Evolutionary conservation across 345 rosid genomes (phyloP).

Genomic region (Citrus glauca): DNA sequence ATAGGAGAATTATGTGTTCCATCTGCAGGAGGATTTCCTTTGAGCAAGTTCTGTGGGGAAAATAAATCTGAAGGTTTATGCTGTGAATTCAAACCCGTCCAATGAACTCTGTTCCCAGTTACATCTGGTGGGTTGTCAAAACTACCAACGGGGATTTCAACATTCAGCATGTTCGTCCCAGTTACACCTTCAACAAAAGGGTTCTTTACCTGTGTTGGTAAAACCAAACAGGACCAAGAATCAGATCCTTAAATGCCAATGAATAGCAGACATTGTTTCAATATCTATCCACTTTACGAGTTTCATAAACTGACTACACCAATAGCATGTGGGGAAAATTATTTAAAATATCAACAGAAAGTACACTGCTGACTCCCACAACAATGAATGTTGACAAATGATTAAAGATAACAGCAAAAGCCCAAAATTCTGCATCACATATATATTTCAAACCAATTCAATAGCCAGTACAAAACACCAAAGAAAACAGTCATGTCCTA

Average conservation of each 20-base stretch:
- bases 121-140: constrained; percentile 7
- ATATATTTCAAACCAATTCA: neutral
- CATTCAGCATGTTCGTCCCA: constrained; percentile 11
- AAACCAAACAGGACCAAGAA: neutral
- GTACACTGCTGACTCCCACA: neutral
- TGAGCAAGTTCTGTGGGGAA: constrained; percentile 16
- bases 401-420: neutral
- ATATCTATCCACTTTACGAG: neutral
- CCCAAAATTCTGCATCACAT: neutral
- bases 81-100: constrained; percentile 15
- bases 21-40: constrained; percentile 13
- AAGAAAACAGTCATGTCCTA: neutral
- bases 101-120: constrained; percentile 21
- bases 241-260: neutral
- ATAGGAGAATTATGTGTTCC: constrained; percentile 7
- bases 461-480: neutral
- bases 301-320: neutral
- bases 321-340: neutral
- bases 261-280: neutral
- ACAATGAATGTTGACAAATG: neutral
- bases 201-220: constrained; percentile 31
- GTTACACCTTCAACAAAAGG: constrained; percentile 1
- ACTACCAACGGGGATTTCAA: constrained; percentile 18
- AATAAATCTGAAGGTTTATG: constrained; percentile 31
- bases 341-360: constrained; percentile 1